Evolutionary conservation across 306 rosid genomes (phyloP), one percentile per base, ranked within the genome.

Genomic region (Trichosanthes truncata): DNA sequence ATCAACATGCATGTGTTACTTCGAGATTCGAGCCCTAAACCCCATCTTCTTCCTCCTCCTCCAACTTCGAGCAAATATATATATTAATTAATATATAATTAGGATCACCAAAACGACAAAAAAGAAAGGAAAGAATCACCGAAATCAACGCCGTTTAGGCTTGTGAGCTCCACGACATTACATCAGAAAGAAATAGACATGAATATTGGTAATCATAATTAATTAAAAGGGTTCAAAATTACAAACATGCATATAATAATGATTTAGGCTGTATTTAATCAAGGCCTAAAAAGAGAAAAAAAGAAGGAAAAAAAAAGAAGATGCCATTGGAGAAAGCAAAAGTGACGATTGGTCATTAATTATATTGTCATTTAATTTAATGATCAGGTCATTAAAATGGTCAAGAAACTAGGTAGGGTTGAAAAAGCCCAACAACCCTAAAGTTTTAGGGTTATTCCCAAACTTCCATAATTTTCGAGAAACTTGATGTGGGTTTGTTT

Each of bases 81-180:
- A 45, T 45, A 43, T 9, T 36, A n/a, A 48, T 8, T 13, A 66
- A 26, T 25, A 48, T 71, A 73, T 5, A 36, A 48, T n/a, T n/a
- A n/a, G n/a, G 76, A 89, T 83, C 89, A 66, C 68, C 26, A 79
- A 90, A 90, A 90, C 89, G 96, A 92, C 98, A 90, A 92, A 92
- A 87, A 82, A 81, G 87, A 89, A 92, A 89, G 87, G 82, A 87
- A 86, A 87, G 92, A 89, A 94, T 90, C 97, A 87, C 93, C 98
- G 94, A 84, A 88, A 94, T 94, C 94, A 89, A 88, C 98, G 97
- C 93, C 97, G 91, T 90, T 92, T 94, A 82, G 97, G 94, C 90
- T 89, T 75, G 84, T 88, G 98, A 80, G 98, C 74, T 67, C 49
- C 49, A 38, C 49, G 74, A 67, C 72, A 33, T 72, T 43, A 45